Evolutionary conservation across 805 yeast genomes (phyloP).

Genomic region (Metschnikowia borealis): DNA sequence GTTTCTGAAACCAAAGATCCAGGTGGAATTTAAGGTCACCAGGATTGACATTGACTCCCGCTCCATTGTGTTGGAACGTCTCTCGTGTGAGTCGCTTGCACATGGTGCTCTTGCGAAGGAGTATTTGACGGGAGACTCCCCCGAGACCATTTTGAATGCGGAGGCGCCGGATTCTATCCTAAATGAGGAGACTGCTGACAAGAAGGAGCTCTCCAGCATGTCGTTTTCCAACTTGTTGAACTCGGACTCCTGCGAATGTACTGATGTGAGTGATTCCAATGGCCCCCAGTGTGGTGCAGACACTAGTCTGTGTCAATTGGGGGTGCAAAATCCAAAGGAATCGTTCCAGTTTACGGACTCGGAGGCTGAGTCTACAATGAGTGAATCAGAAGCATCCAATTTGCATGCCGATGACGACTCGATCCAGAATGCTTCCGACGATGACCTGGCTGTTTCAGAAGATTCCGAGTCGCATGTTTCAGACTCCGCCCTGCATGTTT

Average conservation of each 20-base stretch:
- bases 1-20: constrained; percentile 11
- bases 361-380: background rate
- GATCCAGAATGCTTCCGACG: background rate
- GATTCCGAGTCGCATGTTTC: no score
- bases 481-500: background rate
- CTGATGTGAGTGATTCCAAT: background rate
- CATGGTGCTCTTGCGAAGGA: background rate
- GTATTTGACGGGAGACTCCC: background rate
- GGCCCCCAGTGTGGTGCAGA: background rate
- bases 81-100: background rate
- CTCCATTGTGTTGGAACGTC: constrained; percentile 4
- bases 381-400: background rate
- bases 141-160: no score
- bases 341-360: background rate
- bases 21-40: constrained; percentile 7
- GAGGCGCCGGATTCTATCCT: no score
- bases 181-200: background rate
- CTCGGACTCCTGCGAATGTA: constrained; percentile 1
- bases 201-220: background rate
- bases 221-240: background rate
- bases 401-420: background rate
- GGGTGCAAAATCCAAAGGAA: no score
- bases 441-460: background rate
- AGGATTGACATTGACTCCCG: constrained; percentile 1
- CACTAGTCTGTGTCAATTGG: background rate